phyloP scores from a whole-genome alignment of 2,329 filamentous ascomycete genomes.

The Beauveria varroae region DNA sequence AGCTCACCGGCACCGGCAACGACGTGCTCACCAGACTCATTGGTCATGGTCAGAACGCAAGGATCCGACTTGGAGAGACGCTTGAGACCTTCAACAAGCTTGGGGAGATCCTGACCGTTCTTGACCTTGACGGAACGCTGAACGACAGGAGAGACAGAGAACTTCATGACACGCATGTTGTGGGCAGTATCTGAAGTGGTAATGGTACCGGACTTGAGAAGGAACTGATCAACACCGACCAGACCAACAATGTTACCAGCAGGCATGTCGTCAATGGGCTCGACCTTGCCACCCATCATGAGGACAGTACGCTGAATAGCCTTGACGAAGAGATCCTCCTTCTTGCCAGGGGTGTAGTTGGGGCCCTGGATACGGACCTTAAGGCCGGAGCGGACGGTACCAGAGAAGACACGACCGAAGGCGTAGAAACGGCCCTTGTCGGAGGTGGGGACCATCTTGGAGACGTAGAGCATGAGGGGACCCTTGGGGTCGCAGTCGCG shows the following conservation, averaged over 20 bases:
- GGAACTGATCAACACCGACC: slow-evolving; percentile 99
- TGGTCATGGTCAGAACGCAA: slow-evolving; percentile 87
- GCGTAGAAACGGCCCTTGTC: slow-evolving; percentile 99
- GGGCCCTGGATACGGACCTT: slow-evolving; percentile 99
- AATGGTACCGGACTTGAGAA: slow-evolving; percentile 99
- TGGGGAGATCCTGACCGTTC: slow-evolving; percentile 99
- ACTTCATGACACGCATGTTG: slow-evolving; percentile 99
- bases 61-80: slow-evolving; percentile 99
- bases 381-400: slow-evolving; percentile 94
- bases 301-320: slow-evolving; percentile 98
- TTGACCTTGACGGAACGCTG: slow-evolving; percentile 98
- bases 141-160: slow-evolving; percentile 98
- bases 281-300: slow-evolving; percentile 99
- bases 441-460: slow-evolving; percentile 99
- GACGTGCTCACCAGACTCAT: slow-evolving; percentile 93
- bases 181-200: slow-evolving; percentile 95
- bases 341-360: slow-evolving; percentile 97
- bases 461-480: slow-evolving; percentile 99
- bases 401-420: slow-evolving; percentile 99
- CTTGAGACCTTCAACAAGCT: slow-evolving; percentile 99
- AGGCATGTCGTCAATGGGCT: slow-evolving; percentile 97
- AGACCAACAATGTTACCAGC: slow-evolving; percentile 99
- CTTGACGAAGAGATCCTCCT: slow-evolving; percentile 99
- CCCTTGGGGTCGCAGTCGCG: slow-evolving; percentile 97
- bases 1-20: slow-evolving; percentile 99